Percentiles rank a stretch among this genome's conserved stretches.
Evolutionary conservation across 2,329 filamentous ascomycete species (phyloP).

Genomic region (Botrytis hyacinthi): DNA sequence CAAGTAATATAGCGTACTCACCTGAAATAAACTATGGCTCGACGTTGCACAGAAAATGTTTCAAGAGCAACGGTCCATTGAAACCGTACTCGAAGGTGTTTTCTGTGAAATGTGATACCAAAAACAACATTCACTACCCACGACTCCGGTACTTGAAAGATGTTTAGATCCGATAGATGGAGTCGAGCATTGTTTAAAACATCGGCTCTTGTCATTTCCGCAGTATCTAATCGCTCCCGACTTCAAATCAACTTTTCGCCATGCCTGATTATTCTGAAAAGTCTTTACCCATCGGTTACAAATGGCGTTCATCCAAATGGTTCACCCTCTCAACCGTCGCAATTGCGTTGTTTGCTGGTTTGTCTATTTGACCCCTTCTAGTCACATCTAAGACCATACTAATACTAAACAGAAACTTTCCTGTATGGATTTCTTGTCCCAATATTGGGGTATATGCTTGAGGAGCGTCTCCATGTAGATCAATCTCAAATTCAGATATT

Average conservation of each 20-base stretch:
- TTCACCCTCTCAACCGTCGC: slow-evolving; percentile 1
- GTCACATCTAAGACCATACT: background rate
- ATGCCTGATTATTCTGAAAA: background rate
- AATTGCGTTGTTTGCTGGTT: slow-evolving; percentile 5
- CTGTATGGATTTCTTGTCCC: slow-evolving; percentile 7
- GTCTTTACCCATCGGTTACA: slow-evolving; percentile 1
- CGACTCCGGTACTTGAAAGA: background rate
- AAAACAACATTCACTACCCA: background rate
- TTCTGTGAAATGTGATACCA: background rate
- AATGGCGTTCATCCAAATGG: background rate
- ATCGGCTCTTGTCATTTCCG: background rate
- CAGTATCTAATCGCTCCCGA: background rate
- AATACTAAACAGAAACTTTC: background rate
- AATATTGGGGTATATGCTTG: background rate
- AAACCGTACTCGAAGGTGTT: background rate
- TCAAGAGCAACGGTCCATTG: background rate
- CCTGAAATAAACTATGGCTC: background rate
- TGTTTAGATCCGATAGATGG: background rate
- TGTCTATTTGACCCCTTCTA: background rate
- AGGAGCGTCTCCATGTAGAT: background rate
- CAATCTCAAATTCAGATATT: background rate
- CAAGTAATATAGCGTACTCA: background rate
- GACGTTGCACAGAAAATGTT: background rate
- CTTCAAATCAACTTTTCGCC: background rate
- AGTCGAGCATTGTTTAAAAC: background rate